Conservation (phyloP, 129 eudicot genomes). For the Flaveria robusta region DNA sequence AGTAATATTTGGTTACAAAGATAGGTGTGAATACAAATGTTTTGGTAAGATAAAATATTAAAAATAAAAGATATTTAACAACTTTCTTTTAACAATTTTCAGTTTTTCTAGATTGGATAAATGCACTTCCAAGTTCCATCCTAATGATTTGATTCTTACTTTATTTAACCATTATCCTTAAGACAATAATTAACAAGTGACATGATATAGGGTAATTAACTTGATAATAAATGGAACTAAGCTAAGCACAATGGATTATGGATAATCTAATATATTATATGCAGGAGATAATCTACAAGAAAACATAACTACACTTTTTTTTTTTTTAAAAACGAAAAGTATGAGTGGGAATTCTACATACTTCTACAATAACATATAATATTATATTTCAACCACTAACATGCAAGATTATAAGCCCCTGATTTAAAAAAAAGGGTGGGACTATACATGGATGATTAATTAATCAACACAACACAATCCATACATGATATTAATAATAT, state of each 20-base stretch:
- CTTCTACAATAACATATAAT: slow-evolving; percentile 7
- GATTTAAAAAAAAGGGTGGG: slow-evolving; percentile 26
- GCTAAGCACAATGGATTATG: not conserved
- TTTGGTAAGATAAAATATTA: no score
- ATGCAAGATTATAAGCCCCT: slow-evolving; percentile 23
- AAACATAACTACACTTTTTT: not conserved
- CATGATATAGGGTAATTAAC: not conserved
- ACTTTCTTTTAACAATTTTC: no score
- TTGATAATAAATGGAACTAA: not conserved
- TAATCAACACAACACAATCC: slow-evolving; percentile 18
- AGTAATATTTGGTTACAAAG: no score
- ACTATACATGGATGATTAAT: slow-evolving; percentile 33
- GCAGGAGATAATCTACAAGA: slow-evolving; percentile 14
- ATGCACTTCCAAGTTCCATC: no score
- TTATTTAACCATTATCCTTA: no score
- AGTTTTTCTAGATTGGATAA: no score
- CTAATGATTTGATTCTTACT: no score
- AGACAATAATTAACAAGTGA: no score
- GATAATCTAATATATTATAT: slow-evolving; percentile 1
- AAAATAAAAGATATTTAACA: no score
- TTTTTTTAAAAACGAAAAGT: not conserved
- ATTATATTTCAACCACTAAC: not conserved
- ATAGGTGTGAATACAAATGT: no score
- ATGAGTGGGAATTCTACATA: slow-evolving; percentile 12
- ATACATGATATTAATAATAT: not conserved